phyloP scores from a whole-genome alignment of 2,329 filamentous ascomycete genomes.

The Fusarium sp. region DNA sequence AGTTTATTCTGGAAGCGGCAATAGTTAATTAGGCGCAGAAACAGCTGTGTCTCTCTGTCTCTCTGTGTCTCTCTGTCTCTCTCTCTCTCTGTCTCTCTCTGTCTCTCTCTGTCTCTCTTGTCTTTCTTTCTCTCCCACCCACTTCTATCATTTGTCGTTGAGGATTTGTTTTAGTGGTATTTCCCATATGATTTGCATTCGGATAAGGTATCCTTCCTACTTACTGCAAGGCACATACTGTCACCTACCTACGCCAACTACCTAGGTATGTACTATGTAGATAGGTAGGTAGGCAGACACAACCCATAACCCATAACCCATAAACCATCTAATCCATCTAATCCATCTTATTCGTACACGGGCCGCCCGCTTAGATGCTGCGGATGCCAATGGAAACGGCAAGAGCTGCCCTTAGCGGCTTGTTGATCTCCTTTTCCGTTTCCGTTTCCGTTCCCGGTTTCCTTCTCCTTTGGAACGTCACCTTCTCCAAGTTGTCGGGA shows the following conservation, averaged over 20 bases:
- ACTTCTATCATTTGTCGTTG: conserved; percentile 10
- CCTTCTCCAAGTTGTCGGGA: conserved; percentile 21
- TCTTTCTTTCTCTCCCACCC: neutral
- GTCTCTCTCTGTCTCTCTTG: no score
- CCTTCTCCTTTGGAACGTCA: conserved; percentile 7
- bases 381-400: conserved; percentile 33
- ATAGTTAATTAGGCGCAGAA: conserved; percentile 1
- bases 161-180: conserved; percentile 18
- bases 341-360: conserved; percentile 12
- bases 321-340: neutral
- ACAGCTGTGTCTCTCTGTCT: conserved; percentile 11
- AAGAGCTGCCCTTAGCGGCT: conserved; percentile 39
- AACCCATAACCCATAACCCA: neutral
- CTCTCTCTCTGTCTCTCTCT: no score
- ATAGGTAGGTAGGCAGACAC: neutral
- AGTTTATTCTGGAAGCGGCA: conserved; percentile 5
- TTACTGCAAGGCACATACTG: neutral
- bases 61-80: no score
- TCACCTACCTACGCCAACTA: neutral
- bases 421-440: conserved; percentile 34
- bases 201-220: neutral
- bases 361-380: conserved; percentile 22
- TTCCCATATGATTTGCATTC: conserved; percentile 8
- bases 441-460: conserved; percentile 25
- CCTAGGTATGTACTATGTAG: no score